A percentile compares a stretch with the other conserved stretches of the same genome.
Conservation (phyloP, 192 early-diverging fungal species). For the Entomortierella parvispora region DNA sequence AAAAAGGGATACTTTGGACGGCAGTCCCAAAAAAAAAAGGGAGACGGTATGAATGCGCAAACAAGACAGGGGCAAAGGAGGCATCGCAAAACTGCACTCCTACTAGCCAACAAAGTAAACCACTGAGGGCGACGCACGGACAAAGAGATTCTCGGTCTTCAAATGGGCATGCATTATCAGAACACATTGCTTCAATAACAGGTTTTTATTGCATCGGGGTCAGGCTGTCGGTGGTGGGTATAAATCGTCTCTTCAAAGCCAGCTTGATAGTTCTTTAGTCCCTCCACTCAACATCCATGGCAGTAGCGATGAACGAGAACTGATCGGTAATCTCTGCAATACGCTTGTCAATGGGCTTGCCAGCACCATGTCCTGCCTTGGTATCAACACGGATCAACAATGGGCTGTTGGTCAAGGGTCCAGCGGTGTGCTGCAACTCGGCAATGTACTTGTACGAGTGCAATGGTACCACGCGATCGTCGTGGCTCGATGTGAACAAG, state of each 20-base stretch:
- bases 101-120: too few species aligned
- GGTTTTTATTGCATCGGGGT: too few species aligned
- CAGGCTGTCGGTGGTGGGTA: too few species aligned
- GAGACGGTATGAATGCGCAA: not conserved
- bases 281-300: constrained; percentile 61
- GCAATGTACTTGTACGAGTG: constrained; percentile 77
- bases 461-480: constrained; percentile 72
- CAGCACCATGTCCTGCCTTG: constrained; percentile 78
- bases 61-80: not conserved
- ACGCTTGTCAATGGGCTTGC: constrained; percentile 69
- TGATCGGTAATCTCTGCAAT: constrained; percentile 74
- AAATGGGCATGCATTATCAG: too few species aligned
- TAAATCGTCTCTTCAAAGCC: too few species aligned
- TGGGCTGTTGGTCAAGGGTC: constrained; percentile 60
- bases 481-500: constrained; percentile 74
- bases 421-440: constrained; percentile 66
- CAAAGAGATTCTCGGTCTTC: too few species aligned
- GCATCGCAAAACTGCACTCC: too few species aligned
- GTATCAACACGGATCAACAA: constrained; percentile 70
- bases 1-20: not conserved
- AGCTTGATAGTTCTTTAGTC: constrained; percentile 51
- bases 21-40: not conserved
- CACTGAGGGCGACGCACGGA: too few species aligned
- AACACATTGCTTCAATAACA: too few species aligned
- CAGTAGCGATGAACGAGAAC: constrained; percentile 66